phyloP scores from a whole-genome alignment of 2,329 filamentous ascomycete species.

The Drechmeria coniospora region DNA sequence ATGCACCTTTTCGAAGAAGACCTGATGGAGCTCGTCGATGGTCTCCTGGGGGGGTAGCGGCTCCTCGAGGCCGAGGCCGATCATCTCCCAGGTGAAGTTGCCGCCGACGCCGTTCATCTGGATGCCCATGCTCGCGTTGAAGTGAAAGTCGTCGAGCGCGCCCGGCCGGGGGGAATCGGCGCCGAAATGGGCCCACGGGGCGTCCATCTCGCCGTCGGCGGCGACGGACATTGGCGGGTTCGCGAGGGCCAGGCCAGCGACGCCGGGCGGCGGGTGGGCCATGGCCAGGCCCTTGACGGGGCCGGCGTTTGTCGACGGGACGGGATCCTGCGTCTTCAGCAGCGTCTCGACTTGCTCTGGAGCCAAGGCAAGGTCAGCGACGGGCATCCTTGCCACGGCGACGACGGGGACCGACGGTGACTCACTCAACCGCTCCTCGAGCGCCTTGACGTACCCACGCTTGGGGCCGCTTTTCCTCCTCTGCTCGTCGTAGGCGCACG shows the following conservation, averaged over 20 bases:
- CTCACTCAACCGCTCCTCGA: conserved; percentile 85
- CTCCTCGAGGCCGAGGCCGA: conserved; percentile 43
- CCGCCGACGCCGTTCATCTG: conserved; percentile 33
- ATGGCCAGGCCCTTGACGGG: conserved; percentile 17
- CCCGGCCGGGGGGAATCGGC: conserved; percentile 35
- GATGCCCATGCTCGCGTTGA: conserved; percentile 33
- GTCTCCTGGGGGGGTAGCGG: conserved; percentile 42
- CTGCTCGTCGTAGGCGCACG: conserved; percentile 82
- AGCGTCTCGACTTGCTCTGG: conserved; percentile 89
- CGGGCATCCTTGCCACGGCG: neutral
- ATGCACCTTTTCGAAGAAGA: conserved; percentile 86
- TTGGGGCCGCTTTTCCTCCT: conserved; percentile 90
- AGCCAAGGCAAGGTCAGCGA: conserved; percentile 2
- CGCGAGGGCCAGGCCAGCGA: conserved; percentile 17
- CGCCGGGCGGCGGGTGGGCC: conserved; percentile 13
- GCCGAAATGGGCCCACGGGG: conserved; percentile 38
- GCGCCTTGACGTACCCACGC: conserved; percentile 81
- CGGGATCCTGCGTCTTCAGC: conserved; percentile 55
- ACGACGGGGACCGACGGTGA: neutral
- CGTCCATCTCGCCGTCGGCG: conserved; percentile 31
- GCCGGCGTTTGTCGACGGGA: conserved; percentile 8
- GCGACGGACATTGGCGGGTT: conserved; percentile 32
- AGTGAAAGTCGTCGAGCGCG: conserved; percentile 42
- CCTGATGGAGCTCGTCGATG: conserved; percentile 74
- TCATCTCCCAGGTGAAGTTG: conserved; percentile 67